Base-by-base conservation (phyloP, 129 eudicot genomes). In the Escallonia herrerae region DNA sequence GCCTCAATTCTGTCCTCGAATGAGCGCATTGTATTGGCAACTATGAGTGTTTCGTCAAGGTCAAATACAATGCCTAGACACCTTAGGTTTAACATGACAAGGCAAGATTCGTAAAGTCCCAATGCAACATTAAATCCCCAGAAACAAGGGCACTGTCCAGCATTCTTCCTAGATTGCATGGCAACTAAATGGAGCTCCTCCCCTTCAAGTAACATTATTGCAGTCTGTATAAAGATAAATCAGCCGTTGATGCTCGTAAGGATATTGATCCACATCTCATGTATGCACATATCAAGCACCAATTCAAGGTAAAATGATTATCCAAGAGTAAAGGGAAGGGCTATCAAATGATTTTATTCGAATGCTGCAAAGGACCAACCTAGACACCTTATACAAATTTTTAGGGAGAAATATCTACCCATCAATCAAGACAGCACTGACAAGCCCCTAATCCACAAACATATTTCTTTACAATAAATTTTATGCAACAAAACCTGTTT, bases 21-120 rank as follows among this genome's bases (percentile, higher is more conserved):
- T 37, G 99, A 89, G 7, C 95, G 83, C 82, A 90, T 82, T 40
- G 99, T 94, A 71, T 94, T 94, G 39, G 99, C 99, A 43, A 94
- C 99, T 60, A 94, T 72, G 8, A 94, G 95, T 1, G 99, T 94
- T 55, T 94, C 99, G 55, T 94, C 99, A 71, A 94, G 99, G 72
- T 94, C 99, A 77, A 94, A 94, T 41, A 89, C 97, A n/a, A 94
- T 94, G 68, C 95, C 93, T 59, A 94, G 95, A 62, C 99, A 94
- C 68, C 99, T 82, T 40, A 89, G 90, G 67, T 94, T 94, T 64
- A 94, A 71, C 97, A 94, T 82, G 41, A 77, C 85, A 74, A 94
- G 88, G 73, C 97, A 94, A 66, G 94, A 86, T 33, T 86, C 79
- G 50, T 94, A 94, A 41, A 94, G 82, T 61, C 90, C 89, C 4